phyloP scores from a whole-genome alignment of 768 basidiomycete species.

The Boletus pseudo-olivaceus region DNA sequence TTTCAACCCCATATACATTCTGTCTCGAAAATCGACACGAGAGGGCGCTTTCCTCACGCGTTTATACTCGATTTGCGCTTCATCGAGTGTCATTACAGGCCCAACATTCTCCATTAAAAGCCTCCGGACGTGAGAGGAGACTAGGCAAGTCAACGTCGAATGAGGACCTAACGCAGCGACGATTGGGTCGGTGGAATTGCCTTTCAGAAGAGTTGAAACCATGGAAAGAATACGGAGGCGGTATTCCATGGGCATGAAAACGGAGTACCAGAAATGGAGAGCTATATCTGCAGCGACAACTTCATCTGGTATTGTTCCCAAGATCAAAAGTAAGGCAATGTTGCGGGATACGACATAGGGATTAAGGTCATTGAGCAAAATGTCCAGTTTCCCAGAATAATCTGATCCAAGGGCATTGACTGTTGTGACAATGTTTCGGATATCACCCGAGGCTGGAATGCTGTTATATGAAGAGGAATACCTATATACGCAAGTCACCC shows the following conservation, averaged over 20 bases:
- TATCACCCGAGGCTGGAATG: constrained; percentile 45
- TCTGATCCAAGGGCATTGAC: constrained; percentile 41
- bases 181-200: not conserved
- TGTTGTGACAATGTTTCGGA: constrained; percentile 42
- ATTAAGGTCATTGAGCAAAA: constrained; percentile 42
- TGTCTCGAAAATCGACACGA: constrained; percentile 41
- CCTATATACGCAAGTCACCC: not conserved
- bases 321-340: constrained; percentile 39
- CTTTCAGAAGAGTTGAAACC: constrained; percentile 17
- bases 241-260: constrained; percentile 37
- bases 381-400: constrained; percentile 37
- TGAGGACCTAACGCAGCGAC: constrained; percentile 7
- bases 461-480: not conserved
- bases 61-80: constrained; percentile 32
- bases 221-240: constrained; percentile 16
- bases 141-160: constrained; percentile 17
- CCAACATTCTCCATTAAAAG: constrained; percentile 17
- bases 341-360: constrained; percentile 37
- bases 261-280: constrained; percentile 49
- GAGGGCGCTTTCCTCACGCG: constrained; percentile 35
- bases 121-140: constrained; percentile 1
- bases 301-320: constrained; percentile 34
- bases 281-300: constrained; percentile 40
- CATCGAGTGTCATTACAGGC: constrained; percentile 14
- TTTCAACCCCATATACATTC: constrained; percentile 36